Evolutionary conservation across 306 rosid genomes (phyloP).

Genomic region (Sicyos baderoa): DNA sequence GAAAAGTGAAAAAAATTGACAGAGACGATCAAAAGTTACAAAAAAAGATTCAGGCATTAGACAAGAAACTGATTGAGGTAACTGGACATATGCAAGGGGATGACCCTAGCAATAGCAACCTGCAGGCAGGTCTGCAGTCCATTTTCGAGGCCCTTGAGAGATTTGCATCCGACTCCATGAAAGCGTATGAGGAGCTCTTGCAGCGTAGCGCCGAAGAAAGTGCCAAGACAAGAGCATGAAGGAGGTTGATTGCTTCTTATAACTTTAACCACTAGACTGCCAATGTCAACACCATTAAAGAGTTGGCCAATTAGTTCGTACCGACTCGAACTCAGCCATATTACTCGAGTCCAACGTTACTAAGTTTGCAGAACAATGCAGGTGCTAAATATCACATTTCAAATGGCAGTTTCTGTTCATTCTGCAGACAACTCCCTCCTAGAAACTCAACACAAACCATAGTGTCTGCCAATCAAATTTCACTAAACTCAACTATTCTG

Average conservation of each 20-base stretch:
- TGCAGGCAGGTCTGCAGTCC: conserved; percentile 68
- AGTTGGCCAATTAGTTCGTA: neutral
- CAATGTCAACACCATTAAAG: neutral
- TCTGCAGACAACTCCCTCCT: no score
- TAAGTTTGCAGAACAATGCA: no score
- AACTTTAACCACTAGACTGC: neutral
- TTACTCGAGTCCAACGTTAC: neutral
- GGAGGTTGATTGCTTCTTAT: conserved; percentile 25
- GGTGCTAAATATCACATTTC: no score
- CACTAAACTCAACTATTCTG: neutral
- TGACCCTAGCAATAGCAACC: conserved; percentile 51
- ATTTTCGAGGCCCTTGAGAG: conserved; percentile 91
- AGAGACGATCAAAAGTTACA: conserved; percentile 80
- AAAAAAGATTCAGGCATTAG: conserved; percentile 70
- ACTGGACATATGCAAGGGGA: conserved; percentile 49
- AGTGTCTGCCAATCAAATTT: neutral
- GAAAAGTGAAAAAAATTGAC: conserved; percentile 56
- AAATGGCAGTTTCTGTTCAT: no score
- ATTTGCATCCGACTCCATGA: conserved; percentile 54
- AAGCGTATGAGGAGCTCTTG: conserved; percentile 68
- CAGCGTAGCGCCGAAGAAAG: conserved; percentile 59
- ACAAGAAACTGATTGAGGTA: conserved; percentile 44
- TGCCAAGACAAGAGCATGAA: conserved; percentile 30
- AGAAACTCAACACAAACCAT: neutral
- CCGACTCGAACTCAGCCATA: neutral